Base-by-base conservation (phyloP, 2,329 filamentous ascomycete species). In the Exutisphaerella laricina region DNA sequence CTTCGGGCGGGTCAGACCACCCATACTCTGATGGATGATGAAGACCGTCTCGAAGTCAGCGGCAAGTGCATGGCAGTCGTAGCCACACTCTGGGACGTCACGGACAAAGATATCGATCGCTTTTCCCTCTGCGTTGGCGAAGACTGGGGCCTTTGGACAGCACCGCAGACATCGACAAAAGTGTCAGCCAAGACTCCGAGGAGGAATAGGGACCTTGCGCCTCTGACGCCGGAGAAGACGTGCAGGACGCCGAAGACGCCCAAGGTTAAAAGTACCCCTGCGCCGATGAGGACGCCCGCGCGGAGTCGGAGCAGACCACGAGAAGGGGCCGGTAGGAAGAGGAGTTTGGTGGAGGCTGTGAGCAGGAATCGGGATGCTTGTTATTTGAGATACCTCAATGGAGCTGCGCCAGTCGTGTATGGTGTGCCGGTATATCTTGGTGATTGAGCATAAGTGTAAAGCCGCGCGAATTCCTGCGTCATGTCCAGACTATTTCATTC, bases 1-100 rank as follows among this genome's bases (percentile, higher is more conserved):
- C 81, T 98, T 67, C 81, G 90, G 54, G 89, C 88, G 0, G 90
- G 88, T 1, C 80, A 78, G 16, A 17, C 9, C 4, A 12, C 14
- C 4, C 7, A 16, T 13, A 10, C 31, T 14, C 9, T 13, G 41
- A 12, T 6, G 6, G 23, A 6, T 12, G 29, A 37, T 34, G 21
- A 43, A 31, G 8, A 3, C 28, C 16, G 22, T 30, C n/a, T 21
- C 9, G n/a, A 2, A 41, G 1, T 13, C 12, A 26, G 13, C 6
- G 41, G 31, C 6, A 59, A 54, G 45, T 56, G 70, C 61, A 55
- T 88, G 3, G 88, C 90, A 0, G 79, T 97, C 7, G 81, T 97
- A 2, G 92, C 88, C 33, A 96, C 89, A 12, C 72, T 98, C 26
- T 98, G 92, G 92, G 92, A 98, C 65, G 92, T 98, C 37, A 98